Evolutionary conservation across 2,329 filamentous ascomycete genomes (phyloP).

Genomic region (Capronia americana): DNA sequence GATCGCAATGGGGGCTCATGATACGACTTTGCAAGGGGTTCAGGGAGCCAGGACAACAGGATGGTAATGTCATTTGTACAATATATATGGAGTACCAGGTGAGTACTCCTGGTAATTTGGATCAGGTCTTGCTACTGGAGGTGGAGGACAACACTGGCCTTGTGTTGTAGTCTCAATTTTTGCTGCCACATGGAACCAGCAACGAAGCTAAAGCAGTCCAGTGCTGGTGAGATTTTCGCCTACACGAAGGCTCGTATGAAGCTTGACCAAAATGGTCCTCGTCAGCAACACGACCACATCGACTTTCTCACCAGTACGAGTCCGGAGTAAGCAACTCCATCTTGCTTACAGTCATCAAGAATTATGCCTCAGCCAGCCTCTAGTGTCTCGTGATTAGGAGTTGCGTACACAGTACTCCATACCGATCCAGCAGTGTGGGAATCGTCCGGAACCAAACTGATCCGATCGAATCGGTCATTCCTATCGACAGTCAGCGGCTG

Average conservation of each 20-base stretch:
- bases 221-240: not conserved
- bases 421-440: not conserved
- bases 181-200: too few species aligned
- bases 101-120: not conserved
- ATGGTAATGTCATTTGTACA: slow-evolving; percentile 5
- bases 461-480: not conserved
- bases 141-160: too few species aligned
- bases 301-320: not conserved
- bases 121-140: too few species aligned
- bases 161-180: too few species aligned
- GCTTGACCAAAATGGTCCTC: not conserved
- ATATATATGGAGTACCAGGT: not conserved
- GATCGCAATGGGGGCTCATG: slow-evolving; percentile 4
- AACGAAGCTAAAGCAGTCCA: too few species aligned
- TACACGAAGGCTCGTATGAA: not conserved
- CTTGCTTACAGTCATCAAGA: not conserved
- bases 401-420: not conserved
- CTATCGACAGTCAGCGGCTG: not conserved
- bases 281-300: not conserved
- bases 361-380: not conserved
- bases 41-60: not conserved
- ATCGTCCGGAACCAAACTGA: not conserved
- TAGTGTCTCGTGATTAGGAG: too few species aligned
- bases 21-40: not conserved
- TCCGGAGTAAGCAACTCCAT: not conserved